phyloP scores from a whole-genome alignment of 129 eudicot genomes.

The Helichrysum umbraculigerum region DNA sequence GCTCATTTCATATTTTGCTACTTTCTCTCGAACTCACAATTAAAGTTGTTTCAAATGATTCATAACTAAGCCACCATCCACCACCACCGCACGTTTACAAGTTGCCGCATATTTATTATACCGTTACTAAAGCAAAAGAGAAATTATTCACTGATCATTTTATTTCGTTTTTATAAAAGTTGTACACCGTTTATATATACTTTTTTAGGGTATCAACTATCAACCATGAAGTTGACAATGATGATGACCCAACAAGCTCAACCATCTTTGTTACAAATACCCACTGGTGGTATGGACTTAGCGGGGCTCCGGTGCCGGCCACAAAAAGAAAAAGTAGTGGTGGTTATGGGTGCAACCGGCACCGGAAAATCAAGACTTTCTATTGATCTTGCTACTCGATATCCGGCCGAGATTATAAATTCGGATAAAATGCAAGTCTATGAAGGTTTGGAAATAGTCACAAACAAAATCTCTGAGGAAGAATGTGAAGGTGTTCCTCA shows the following conservation, averaged over 20 bases:
- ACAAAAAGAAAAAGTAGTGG: constrained; percentile 68
- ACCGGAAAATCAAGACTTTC: constrained; percentile 85
- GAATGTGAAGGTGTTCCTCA: constrained; percentile 75
- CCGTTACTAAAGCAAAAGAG: background rate
- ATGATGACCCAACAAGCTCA: constrained; percentile 44
- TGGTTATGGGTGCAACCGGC: constrained; percentile 89
- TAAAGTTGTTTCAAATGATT: constrained; percentile 25
- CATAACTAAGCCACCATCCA: constrained; percentile 36
- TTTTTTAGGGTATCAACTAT: constrained; percentile 17
- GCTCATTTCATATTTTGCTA: constrained; percentile 21
- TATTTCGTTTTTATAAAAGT: background rate
- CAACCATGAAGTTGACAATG: constrained; percentile 48
- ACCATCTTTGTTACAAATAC: constrained; percentile 41
- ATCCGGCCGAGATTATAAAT: constrained; percentile 66
- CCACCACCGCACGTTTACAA: constrained; percentile 33
- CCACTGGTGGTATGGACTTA: constrained; percentile 36
- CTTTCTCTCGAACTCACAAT: constrained; percentile 18
- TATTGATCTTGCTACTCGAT: constrained; percentile 62
- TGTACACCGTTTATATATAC: background rate
- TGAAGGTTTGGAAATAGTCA: constrained; percentile 65
- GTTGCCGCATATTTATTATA: constrained; percentile 39
- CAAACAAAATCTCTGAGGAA: constrained; percentile 69
- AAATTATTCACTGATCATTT: constrained; percentile 13
- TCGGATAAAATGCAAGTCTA: constrained; percentile 87
- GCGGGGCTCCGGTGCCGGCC: constrained; percentile 34